Conservation (phyloP, 805 yeast species). For the Myxozyma mucilagina region DNA sequence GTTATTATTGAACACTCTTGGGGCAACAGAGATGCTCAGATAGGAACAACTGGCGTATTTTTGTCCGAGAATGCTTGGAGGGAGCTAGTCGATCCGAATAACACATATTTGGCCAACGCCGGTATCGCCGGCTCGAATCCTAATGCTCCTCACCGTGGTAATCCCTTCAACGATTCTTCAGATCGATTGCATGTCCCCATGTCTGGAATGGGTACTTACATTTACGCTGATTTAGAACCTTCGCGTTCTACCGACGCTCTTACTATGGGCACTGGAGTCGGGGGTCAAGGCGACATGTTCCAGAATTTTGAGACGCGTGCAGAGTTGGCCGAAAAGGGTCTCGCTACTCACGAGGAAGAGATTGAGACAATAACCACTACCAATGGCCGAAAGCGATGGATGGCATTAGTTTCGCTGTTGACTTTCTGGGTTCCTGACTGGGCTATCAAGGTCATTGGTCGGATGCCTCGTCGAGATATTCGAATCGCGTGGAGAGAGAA, state of each 20-base stretch:
- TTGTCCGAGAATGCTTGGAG: slow-evolving; percentile 46
- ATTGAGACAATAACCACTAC: slow-evolving; percentile 36
- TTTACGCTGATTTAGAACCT: slow-evolving; percentile 29
- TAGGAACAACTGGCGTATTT: slow-evolving; percentile 46
- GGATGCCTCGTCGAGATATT: slow-evolving; percentile 41
- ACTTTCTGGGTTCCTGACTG: slow-evolving; percentile 48
- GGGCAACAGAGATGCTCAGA: slow-evolving; percentile 43
- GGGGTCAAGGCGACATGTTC: slow-evolving; percentile 37
- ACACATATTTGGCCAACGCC: slow-evolving; percentile 4
- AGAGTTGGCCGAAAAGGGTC: slow-evolving; percentile 41
- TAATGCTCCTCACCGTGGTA: slow-evolving; percentile 2
- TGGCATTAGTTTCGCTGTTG: slow-evolving; percentile 41
- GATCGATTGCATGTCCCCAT: slow-evolving; percentile 33
- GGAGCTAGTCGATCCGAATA: slow-evolving; percentile 42
- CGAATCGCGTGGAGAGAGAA: slow-evolving; percentile 48
- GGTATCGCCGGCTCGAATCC: slow-evolving; percentile 2
- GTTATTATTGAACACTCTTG: slow-evolving; percentile 39
- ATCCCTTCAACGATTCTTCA: slow-evolving; percentile 11
- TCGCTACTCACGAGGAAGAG: slow-evolving; percentile 40
- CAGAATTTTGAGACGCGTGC: slow-evolving; percentile 40
- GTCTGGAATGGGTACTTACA: slow-evolving; percentile 1
- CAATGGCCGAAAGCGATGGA: slow-evolving; percentile 41
- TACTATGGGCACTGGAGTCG: slow-evolving; percentile 24
- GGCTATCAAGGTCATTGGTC: slow-evolving; percentile 38
- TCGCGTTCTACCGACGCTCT: slow-evolving; percentile 32